phyloP scores from a whole-genome alignment of 2,329 filamentous ascomycete species.

The Alternaria arborescens region DNA sequence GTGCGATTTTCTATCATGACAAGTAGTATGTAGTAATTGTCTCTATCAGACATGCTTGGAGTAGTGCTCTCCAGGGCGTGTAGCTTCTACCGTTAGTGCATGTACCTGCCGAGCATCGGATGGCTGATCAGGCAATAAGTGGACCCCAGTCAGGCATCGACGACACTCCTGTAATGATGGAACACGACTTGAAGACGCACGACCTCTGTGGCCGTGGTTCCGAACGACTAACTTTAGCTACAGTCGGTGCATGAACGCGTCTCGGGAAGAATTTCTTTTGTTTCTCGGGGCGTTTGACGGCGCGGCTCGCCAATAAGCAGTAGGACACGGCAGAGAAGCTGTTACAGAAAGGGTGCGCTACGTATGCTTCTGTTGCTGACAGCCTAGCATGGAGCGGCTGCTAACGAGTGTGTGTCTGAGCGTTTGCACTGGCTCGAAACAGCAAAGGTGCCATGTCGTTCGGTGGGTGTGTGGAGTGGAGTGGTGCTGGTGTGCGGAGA shows the following conservation, averaged over 20 bases:
- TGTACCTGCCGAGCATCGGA: not conserved
- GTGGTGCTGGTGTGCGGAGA: not conserved
- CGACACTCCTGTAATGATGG: slow-evolving; percentile 11
- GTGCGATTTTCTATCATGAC: not conserved
- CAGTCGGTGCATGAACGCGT: slow-evolving; percentile 11
- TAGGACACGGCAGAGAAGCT: not conserved
- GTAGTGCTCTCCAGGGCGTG: not conserved
- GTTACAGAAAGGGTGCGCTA: slow-evolving; percentile 17
- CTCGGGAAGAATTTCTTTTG: slow-evolving; percentile 19
- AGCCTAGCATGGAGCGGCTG: slow-evolving; percentile 4
- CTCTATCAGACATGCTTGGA: not conserved
- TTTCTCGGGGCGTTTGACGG: slow-evolving; percentile 19
- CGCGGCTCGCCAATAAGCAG: slow-evolving; percentile 7
- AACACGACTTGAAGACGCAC: slow-evolving; percentile 7
- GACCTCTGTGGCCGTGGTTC: not conserved
- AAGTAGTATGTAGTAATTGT: not conserved
- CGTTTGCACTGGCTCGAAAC: slow-evolving; percentile 21
- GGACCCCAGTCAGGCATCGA: slow-evolving; percentile 4
- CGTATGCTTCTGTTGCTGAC: slow-evolving; percentile 8
- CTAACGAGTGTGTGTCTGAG: slow-evolving; percentile 3
- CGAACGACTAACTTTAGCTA: not conserved
- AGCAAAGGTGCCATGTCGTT: slow-evolving; percentile 14
- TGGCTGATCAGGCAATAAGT: slow-evolving; percentile 5
- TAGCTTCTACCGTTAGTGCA: not conserved
- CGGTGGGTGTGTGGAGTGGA: slow-evolving; percentile 4